phyloP scores from a whole-genome alignment of 2,329 filamentous ascomycete species.

The Graphilbum sp. region DNA sequence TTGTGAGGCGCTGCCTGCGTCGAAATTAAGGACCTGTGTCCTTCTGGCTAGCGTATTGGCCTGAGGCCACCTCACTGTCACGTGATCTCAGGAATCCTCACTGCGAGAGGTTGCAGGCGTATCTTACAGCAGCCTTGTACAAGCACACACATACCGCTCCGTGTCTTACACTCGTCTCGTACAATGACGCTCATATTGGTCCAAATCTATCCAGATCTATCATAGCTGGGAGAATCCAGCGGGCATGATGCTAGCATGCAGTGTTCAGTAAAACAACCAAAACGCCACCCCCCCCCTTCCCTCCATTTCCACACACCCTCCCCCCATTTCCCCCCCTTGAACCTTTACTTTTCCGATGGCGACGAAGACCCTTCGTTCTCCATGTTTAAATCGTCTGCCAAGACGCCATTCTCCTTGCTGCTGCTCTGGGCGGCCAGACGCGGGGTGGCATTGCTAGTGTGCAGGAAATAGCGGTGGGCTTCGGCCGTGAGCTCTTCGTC shows the following conservation, averaged over 20 bases:
- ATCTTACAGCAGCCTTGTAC: no score
- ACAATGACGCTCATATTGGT: no score
- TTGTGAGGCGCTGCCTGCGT: conserved; percentile 3
- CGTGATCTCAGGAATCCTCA: neutral
- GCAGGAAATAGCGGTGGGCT: conserved; percentile 38
- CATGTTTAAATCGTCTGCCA: conserved; percentile 2
- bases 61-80: neutral
- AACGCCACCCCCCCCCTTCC: no score
- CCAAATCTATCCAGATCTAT: no score
- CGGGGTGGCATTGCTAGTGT: conserved; percentile 12
- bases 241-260: no score
- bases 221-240: no score
- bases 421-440: conserved; percentile 3
- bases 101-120: neutral
- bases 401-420: conserved; percentile 4
- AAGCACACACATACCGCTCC: no score
- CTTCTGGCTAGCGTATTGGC: neutral
- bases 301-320: no score
- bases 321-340: no score
- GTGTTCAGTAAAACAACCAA: no score
- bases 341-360: no score
- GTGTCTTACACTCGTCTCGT: no score
- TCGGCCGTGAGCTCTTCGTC: conserved; percentile 35
- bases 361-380: neutral
- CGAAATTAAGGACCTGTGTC: neutral